Percentiles rank a stretch among this genome's conserved stretches.
Conservation (phyloP, 2,329 filamentous ascomycete species). For the Epichloe elymi region DNA sequence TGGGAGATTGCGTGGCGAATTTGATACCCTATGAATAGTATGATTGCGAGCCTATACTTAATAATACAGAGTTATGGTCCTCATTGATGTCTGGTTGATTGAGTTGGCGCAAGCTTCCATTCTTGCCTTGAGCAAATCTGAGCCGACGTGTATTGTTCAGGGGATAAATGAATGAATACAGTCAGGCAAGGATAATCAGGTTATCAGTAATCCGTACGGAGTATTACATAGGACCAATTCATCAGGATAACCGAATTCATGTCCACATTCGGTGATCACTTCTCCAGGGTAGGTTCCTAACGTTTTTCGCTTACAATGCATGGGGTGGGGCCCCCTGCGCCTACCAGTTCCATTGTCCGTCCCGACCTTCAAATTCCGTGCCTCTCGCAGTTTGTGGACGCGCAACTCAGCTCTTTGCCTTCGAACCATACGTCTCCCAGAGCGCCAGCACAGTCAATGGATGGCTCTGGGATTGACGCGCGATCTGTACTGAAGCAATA, state of each 20-base stretch:
- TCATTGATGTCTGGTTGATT: neutral
- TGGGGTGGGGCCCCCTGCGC: neutral
- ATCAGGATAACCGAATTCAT: no score
- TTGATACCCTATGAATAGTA: conserved; percentile 7
- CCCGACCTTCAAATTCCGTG: neutral
- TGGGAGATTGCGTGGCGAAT: neutral
- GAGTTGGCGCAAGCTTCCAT: no score
- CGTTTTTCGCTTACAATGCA: no score
- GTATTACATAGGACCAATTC: no score
- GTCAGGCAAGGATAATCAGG: no score
- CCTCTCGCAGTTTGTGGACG: neutral
- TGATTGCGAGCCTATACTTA: conserved; percentile 3
- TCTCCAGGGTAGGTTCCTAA: no score
- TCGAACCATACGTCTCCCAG: neutral
- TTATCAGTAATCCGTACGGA: no score
- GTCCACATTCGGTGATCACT: no score
- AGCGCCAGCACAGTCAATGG: conserved; percentile 13
- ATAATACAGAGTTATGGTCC: neutral
- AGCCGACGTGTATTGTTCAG: no score
- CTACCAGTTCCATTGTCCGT: neutral
- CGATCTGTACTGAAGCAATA: conserved; percentile 9
- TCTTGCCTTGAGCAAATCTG: no score
- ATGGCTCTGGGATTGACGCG: conserved; percentile 10
- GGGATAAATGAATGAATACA: no score
- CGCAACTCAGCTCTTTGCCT: neutral